phyloP scores from a whole-genome alignment of 306 rosid species.

The Lagenaria siceraria region DNA sequence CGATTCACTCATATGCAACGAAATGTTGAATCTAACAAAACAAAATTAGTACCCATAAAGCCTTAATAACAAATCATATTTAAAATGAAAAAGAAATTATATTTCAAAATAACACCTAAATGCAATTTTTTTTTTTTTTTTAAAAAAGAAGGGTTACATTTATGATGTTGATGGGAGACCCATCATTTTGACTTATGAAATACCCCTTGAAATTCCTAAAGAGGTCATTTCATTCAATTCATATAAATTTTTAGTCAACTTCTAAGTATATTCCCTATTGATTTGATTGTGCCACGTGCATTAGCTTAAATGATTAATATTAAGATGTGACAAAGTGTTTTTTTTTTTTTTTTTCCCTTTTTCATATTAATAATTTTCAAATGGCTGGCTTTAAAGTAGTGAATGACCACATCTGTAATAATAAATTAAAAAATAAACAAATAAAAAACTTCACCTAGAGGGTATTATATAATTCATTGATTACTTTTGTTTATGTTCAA shows the following conservation, averaged over 20 bases:
- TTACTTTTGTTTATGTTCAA: no score
- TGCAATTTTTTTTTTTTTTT: background rate
- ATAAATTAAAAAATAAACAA: no score
- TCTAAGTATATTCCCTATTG: background rate
- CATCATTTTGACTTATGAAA: background rate
- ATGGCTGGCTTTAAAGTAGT: background rate
- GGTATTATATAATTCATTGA: no score
- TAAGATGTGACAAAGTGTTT: background rate
- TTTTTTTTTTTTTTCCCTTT: background rate
- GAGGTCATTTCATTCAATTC: background rate
- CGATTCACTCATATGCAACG: no score
- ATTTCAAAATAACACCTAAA: background rate
- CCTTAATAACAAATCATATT: background rate
- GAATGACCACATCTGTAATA: background rate
- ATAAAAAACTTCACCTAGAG: no score
- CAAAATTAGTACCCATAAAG: no score
- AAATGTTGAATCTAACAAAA: no score
- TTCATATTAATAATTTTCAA: background rate
- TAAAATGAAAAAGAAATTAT: background rate
- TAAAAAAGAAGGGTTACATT: background rate
- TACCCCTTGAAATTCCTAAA: background rate
- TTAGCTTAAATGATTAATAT: background rate
- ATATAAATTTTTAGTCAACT: background rate
- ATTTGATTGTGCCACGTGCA: background rate
- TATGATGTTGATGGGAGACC: background rate